Conservation (phyloP, 495 filamentous ascomycete species). For the Neurospora sp. region DNA sequence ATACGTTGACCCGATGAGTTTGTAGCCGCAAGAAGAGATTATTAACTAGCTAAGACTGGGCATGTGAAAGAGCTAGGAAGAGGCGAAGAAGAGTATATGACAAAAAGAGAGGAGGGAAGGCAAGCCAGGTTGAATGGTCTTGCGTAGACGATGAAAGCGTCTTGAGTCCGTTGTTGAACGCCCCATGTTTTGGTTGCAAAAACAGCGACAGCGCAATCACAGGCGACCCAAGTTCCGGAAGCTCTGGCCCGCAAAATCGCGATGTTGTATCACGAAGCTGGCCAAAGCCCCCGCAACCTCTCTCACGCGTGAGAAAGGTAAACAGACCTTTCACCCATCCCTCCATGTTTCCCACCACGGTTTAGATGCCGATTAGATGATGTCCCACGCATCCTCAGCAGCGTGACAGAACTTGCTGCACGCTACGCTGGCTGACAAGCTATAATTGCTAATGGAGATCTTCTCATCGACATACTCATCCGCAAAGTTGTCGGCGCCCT, state of each 20-base stretch:
- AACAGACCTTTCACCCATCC: constrained; percentile 25
- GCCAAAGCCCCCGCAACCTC: constrained; percentile 20
- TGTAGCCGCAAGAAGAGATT: background rate
- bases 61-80: background rate
- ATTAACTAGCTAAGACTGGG: background rate
- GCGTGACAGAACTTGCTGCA: constrained; percentile 99
- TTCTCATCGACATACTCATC: constrained; percentile 91
- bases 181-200: constrained; percentile 74
- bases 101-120: constrained; percentile 29
- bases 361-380: constrained; percentile 49
- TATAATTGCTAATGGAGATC: constrained; percentile 97
- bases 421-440: constrained; percentile 89
- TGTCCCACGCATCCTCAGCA: constrained; percentile 91
- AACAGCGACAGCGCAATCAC: constrained; percentile 55
- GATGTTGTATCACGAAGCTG: constrained; percentile 41
- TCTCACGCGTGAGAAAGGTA: constrained; percentile 12
- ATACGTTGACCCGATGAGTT: background rate
- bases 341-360: constrained; percentile 2
- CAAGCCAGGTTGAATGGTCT: constrained; percentile 61
- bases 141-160: constrained; percentile 52
- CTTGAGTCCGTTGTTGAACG: constrained; percentile 73
- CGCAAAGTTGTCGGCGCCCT: constrained; percentile 90
- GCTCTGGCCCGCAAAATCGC: constrained; percentile 23
- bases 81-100: constrained; percentile 4
- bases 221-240: constrained; percentile 36